Evolutionary conservation across 176 grass and related monocot species (phyloP), one percentile per base, ranked within the genome.

Genomic region (Musa troglodytarum): DNA sequence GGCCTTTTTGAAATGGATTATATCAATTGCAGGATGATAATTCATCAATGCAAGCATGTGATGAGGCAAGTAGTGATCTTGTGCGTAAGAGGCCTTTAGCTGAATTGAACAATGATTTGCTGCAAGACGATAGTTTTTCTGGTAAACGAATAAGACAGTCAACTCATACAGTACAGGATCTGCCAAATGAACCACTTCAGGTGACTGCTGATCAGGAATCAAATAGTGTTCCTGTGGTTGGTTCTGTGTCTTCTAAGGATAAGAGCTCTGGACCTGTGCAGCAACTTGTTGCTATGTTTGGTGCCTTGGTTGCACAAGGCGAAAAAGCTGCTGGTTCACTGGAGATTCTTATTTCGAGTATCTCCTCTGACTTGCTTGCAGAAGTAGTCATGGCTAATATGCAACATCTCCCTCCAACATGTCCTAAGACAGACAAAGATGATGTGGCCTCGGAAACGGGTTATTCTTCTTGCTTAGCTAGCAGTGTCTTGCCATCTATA

Each of bases 381-480:
- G 93, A 97, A 84, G 93, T 97, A 21, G 93, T 97, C 66, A 85
- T 97, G 79, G 90, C 89, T 81, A 97, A 93, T 73, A 90, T 93
- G 87, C 86, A 90, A 54, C 85, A 97, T 78, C 75, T 97, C 63
- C 93, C 89, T 74, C 79, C 80, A 51, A 69, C 67, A 83, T 34
- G 77, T 78, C 87, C 90, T 82, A 76, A 78, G 74, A 77, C 68
- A 69, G 85, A 88, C 50, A 69, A 87, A 80, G 77, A 81, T 23
- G 81, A 83, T 17, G 61, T 75, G 2, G 11, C 49, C 82, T 77
- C 74, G 49, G 24, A 73, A 61, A 82, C 34, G 65, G 77, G 68
- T 24, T 69, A 77, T 63, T 49, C 65, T 65, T 86, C 63, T 78
- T 68, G 71, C 34, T 43, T 43, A 43, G 34, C 34, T 6, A 43